Base-by-base conservation (phyloP, 2,329 filamentous ascomycete species). In the Tothia fuscella region DNA sequence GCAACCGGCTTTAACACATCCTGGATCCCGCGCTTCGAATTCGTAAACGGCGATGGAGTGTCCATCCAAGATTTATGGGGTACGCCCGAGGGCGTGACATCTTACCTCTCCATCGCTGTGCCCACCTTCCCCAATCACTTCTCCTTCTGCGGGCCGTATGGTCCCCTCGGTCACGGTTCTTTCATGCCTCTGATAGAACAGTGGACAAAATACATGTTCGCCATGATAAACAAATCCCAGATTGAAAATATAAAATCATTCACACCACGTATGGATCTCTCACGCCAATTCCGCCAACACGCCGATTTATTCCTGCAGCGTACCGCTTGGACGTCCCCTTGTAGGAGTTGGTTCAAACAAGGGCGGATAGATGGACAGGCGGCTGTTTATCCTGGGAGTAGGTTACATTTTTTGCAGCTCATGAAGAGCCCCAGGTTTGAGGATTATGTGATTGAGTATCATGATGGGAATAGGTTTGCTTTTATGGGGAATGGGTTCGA, bases 401-500 rank as follows among this genome's bases (percentile, higher is more conserved):
- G 63, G 12, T 44, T 65, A 39, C 53, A 57, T 44, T 65, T 62
- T 42, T 47, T 65, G 41, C 53, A 62, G 43, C 39, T 63, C 46
- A 42, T 66, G 43, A 51, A 55, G 32, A 41, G 49, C 42, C 56
- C 57, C 21, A 46, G 62, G 42, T 65, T 55, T 48, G 62, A 66
- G 48, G 63, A 66, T 49, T 66, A 49, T 47, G 59, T 64, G 26
- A 62, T 65, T 28, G 55, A 58, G 45, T 59, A 62, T 43, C 57
- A 57, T 52, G 55, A 59, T 45, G 51, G 52, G 16, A 65, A 65
- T 47, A 42, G 53, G 34, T 66, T 62, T 50, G 55, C 58, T 1
- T 66, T 61, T 38, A 44, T 66, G 50, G 63, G 63, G 2, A 65
- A 64, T 50, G 62, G 65, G 1, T 68, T 68, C 43, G 56, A 62